phyloP scores from a whole-genome alignment of 176 grass and related monocot genomes.

The Aegilops longissima region DNA sequence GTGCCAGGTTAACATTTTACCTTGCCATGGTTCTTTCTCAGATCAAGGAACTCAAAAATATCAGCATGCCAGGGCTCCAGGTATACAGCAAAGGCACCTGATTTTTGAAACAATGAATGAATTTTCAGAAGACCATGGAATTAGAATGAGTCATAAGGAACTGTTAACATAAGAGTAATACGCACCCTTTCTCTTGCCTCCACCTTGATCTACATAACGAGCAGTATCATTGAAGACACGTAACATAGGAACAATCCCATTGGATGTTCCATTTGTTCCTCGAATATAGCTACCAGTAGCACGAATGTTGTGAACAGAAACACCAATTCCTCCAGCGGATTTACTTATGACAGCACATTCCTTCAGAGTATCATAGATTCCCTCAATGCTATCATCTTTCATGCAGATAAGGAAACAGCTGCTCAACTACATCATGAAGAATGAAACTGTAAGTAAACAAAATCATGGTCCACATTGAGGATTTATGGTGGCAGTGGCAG shows the following conservation, averaged over 20 bases:
- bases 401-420: conserved; percentile 98
- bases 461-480: neutral
- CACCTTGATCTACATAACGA: conserved; percentile 98
- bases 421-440: conserved; percentile 57
- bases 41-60: conserved; percentile 95
- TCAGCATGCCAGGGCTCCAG: conserved; percentile 99
- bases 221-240: conserved; percentile 95
- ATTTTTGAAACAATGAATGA: neutral
- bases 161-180: neutral
- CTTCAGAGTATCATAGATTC: conserved; percentile 94
- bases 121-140: neutral
- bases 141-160: neutral
- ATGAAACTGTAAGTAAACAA: conserved; percentile 12
- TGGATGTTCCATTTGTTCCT: conserved; percentile 89
- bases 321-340: conserved; percentile 95
- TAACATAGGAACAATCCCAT: conserved; percentile 97
- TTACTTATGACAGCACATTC: conserved; percentile 97
- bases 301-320: conserved; percentile 86
- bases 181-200: conserved; percentile 95
- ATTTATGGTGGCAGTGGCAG: neutral
- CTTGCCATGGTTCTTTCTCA: conserved; percentile 96
- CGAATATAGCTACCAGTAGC: conserved; percentile 87
- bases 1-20: conserved; percentile 33
- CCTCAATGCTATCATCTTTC: conserved; percentile 98
- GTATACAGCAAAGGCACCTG: conserved; percentile 96